phyloP scores from a whole-genome alignment of 257 asterid species.

The Haberlea rhodopensis region DNA sequence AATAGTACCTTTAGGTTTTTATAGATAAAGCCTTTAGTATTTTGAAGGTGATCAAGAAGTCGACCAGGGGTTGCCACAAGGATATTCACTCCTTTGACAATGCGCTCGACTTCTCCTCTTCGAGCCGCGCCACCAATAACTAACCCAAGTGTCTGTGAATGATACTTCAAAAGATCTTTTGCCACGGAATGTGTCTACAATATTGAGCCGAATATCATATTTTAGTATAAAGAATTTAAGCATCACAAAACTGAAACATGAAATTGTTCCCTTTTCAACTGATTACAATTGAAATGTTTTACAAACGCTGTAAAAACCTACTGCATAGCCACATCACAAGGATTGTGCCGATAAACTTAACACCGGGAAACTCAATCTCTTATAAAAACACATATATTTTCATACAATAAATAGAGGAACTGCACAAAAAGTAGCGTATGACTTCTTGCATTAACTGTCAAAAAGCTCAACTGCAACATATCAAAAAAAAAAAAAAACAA shows the following conservation, averaged over 20 bases:
- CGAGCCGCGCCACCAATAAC: conserved; percentile 81
- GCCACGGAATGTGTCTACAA: conserved; percentile 94
- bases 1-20: conserved; percentile 69
- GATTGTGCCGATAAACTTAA: conserved; percentile 5
- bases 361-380: background rate
- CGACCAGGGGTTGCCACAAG: conserved; percentile 94
- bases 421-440: background rate
- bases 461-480: background rate
- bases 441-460: background rate
- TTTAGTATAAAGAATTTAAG: conserved; percentile 10
- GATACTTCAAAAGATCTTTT: conserved; percentile 75
- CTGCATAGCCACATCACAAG: conserved; percentile 18
- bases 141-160: conserved; percentile 79
- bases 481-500: conserved; percentile 1
- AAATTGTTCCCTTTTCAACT: background rate
- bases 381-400: background rate
- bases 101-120: conserved; percentile 77
- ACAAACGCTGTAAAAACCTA: background rate
- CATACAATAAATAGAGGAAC: background rate
- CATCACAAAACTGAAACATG: conserved; percentile 4
- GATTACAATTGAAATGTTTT: background rate
- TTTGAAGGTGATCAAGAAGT: conserved; percentile 92
- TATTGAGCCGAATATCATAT: conserved; percentile 11
- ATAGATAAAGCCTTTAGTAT: conserved; percentile 78
- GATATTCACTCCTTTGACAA: conserved; percentile 78